Percentiles rank a stretch among this genome's conserved stretches.
Evolutionary conservation across 805 yeast species (phyloP).

Genomic region (Candida andamanensis): DNA sequence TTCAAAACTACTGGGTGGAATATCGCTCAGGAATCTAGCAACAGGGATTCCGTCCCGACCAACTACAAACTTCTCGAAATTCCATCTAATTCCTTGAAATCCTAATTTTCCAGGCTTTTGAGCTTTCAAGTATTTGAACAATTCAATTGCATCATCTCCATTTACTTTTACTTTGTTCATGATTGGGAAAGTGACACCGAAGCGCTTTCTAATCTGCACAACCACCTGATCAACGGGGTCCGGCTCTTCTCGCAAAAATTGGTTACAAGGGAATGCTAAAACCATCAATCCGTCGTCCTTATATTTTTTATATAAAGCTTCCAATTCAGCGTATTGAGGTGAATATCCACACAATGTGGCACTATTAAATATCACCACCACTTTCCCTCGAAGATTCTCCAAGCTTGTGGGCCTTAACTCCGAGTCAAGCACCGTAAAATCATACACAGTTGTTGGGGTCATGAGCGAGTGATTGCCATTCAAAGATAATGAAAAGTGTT

Average conservation of each 20-base stretch:
- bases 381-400: conserved; percentile 65
- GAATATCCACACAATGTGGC: conserved; percentile 81
- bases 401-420: conserved; percentile 58
- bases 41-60: conserved; percentile 54
- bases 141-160: conserved; percentile 25
- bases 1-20: conserved; percentile 61
- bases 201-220: conserved; percentile 15
- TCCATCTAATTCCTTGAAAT: conserved; percentile 58
- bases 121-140: conserved; percentile 27
- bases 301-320: conserved; percentile 62
- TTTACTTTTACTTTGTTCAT: conserved; percentile 34
- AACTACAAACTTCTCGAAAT: conserved; percentile 70
- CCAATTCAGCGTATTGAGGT: conserved; percentile 71
- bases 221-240: conserved; percentile 41
- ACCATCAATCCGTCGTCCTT: conserved; percentile 58
- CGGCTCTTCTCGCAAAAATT: conserved; percentile 79
- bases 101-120: conserved; percentile 27
- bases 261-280: conserved; percentile 89
- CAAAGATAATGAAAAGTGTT: too few relatives aligned
- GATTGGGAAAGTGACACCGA: conserved; percentile 33
- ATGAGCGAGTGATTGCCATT: too few relatives aligned
- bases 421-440: conserved; percentile 58
- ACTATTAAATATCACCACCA: conserved; percentile 77
- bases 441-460: too few relatives aligned
- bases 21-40: conserved; percentile 55